phyloP scores from a whole-genome alignment of 2,329 filamentous ascomycete species.

The Fusarium scirpi region DNA sequence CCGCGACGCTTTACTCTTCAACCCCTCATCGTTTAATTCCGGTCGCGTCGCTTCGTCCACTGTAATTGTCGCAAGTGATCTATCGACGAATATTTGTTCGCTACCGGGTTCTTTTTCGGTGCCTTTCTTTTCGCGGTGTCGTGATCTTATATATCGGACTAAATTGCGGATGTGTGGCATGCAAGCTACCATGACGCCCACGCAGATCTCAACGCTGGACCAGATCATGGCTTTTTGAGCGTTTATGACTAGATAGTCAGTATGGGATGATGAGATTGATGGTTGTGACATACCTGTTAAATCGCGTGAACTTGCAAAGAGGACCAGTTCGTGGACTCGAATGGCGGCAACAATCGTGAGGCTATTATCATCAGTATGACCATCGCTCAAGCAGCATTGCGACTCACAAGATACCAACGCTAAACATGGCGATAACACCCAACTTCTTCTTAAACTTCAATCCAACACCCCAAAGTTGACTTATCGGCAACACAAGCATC shows the following conservation, averaged over 20 bases:
- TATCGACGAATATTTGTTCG: conserved; percentile 15
- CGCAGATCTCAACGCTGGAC: conserved; percentile 17
- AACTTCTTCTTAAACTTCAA: conserved; percentile 25
- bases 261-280: accelerated
- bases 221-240: conserved; percentile 23
- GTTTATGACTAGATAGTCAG: background rate
- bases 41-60: background rate
- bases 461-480: conserved; percentile 20
- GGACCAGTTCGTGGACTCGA: background rate
- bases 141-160: background rate
- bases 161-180: conserved; percentile 29
- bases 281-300: background rate
- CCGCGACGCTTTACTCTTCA: background rate
- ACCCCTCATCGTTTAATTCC: conserved; percentile 1
- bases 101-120: background rate
- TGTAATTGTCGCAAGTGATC: conserved; percentile 18
- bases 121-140: background rate
- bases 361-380: background rate
- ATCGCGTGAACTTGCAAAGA: conserved; percentile 7
- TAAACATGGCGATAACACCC: conserved; percentile 30
- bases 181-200: conserved; percentile 31
- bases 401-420: conserved; percentile 30
- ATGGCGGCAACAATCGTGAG: conserved; percentile 23
- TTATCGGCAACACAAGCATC: conserved; percentile 26
- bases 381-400: accelerated